A percentile compares a stretch with the other conserved stretches of the same genome.
These are phyloP conservation scores for Ascochyta clinopodiicola DNA, from an alignment of 2,329 filamentous ascomycete species.

Conservation along the genomic window DNA sequence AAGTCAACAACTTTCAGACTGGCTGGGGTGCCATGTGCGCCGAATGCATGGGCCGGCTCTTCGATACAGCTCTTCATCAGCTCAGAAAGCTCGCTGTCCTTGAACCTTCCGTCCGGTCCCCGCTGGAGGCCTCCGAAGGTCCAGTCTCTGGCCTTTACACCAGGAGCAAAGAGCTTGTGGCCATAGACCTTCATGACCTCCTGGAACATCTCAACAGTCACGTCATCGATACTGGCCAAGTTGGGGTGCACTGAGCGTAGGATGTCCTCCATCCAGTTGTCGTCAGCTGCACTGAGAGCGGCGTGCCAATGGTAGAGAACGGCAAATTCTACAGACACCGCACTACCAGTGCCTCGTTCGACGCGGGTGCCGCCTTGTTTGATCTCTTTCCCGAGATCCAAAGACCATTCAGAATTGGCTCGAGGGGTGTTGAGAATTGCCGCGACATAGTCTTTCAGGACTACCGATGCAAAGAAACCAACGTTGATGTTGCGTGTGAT, in stretches of 20 bases:
- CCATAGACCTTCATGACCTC: conserved; percentile 43
- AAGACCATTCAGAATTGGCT: conserved; percentile 76
- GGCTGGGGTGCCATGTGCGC: conserved; percentile 72
- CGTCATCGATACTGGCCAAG: conserved; percentile 39
- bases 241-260: conserved; percentile 30
- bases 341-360: conserved; percentile 73
- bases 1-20: conserved; percentile 77
- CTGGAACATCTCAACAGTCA: conserved; percentile 46
- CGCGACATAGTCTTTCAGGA: conserved; percentile 77
- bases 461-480: conserved; percentile 66
- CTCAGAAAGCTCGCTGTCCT: conserved; percentile 76
- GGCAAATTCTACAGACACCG: conserved; percentile 86
- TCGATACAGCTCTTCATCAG: conserved; percentile 72
- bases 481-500: conserved; percentile 67
- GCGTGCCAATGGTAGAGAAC: conserved; percentile 88
- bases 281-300: conserved; percentile 74
- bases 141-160: conserved; percentile 67
- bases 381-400: conserved; percentile 72
- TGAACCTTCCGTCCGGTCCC: conserved; percentile 69
- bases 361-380: conserved; percentile 66
- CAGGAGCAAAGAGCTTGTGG: conserved; percentile 63
- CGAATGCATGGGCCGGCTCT: conserved; percentile 65
- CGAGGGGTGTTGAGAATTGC: conserved; percentile 77
- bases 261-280: conserved; percentile 75
- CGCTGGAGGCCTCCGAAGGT: conserved; percentile 71